Percentiles rank a stretch among this genome's conserved stretches.
Conservation (phyloP, 2,329 filamentous ascomycete genomes). For the Arthrobotrys iridis region DNA sequence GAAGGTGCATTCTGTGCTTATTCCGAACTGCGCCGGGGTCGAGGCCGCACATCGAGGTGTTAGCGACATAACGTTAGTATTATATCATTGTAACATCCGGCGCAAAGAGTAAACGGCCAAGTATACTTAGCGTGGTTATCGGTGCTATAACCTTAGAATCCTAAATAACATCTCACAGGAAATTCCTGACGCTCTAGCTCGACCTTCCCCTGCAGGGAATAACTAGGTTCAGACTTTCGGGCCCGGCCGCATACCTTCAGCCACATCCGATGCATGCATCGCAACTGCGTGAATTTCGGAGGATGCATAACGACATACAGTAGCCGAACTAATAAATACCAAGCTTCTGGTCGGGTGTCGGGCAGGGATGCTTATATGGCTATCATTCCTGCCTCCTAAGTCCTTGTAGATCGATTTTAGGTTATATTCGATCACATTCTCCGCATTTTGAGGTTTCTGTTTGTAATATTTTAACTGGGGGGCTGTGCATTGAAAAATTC, state of each 20-base stretch:
- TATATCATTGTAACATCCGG: too few relatives aligned
- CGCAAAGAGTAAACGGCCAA: too few relatives aligned
- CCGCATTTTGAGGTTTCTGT: constrained; percentile 1
- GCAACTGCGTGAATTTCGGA: background rate
- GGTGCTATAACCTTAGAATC: too few relatives aligned
- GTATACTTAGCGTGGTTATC: too few relatives aligned
- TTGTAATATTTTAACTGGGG: background rate
- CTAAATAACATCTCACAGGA: background rate
- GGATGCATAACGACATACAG: background rate
- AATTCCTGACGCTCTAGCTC: background rate
- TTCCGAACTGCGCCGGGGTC: too few relatives aligned
- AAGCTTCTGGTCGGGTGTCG: background rate
- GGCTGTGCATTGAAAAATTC: background rate
- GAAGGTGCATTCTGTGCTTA: too few relatives aligned
- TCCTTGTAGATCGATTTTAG: background rate
- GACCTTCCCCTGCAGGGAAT: background rate
- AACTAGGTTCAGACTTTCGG: background rate
- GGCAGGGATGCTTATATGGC: background rate
- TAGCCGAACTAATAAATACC: background rate
- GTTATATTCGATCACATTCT: background rate
- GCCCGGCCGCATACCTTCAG: background rate
- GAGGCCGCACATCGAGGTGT: too few relatives aligned
- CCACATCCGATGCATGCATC: background rate
- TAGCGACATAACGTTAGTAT: too few relatives aligned
- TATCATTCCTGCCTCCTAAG: background rate